These are phyloP conservation scores for Stipa capillata DNA, from an alignment of 176 grass and related monocot species.

Conservation along the genomic window DNA sequence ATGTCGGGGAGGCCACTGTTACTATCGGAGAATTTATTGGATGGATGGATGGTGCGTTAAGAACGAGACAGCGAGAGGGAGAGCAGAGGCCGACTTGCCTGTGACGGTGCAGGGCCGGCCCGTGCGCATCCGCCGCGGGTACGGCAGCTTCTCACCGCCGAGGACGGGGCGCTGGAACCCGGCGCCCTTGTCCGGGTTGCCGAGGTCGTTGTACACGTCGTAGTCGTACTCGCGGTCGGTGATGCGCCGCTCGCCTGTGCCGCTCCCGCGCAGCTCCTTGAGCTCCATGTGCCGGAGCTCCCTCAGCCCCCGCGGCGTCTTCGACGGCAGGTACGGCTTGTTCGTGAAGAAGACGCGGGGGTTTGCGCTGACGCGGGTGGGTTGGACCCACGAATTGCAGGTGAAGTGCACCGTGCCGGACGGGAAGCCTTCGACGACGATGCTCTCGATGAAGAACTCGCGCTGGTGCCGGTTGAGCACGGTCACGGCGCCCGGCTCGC, in stretches of 20 bases:
- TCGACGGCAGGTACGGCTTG: constrained; percentile 69
- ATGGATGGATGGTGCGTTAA: not conserved
- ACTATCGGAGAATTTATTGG: constrained; percentile 19
- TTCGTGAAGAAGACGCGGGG: constrained; percentile 83
- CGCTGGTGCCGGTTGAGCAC: constrained; percentile 72
- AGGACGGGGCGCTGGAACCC: constrained; percentile 51
- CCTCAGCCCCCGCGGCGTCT: constrained; percentile 72
- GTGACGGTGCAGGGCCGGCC: constrained; percentile 42
- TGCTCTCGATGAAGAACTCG: constrained; percentile 83
- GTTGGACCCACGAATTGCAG: constrained; percentile 81
- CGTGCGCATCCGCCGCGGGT: constrained; percentile 73
- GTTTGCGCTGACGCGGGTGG: constrained; percentile 18
- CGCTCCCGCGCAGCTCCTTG: constrained; percentile 49
- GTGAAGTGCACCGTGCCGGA: constrained; percentile 55
- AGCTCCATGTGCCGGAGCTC: constrained; percentile 54
- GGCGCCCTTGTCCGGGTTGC: constrained; percentile 70
- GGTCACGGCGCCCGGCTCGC: constrained; percentile 72
- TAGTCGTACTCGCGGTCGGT: constrained; percentile 71
- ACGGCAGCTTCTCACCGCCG: constrained; percentile 60
- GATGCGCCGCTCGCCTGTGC: constrained; percentile 39
- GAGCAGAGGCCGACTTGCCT: constrained; percentile 30
- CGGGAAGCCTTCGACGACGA: constrained; percentile 73
- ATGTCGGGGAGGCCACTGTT: constrained; percentile 18
- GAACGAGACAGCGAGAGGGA: not conserved
- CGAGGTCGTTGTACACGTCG: constrained; percentile 78